phyloP scores from a whole-genome alignment of 371 early-diverging fungal species.

The Dentiscutata heterogama region DNA sequence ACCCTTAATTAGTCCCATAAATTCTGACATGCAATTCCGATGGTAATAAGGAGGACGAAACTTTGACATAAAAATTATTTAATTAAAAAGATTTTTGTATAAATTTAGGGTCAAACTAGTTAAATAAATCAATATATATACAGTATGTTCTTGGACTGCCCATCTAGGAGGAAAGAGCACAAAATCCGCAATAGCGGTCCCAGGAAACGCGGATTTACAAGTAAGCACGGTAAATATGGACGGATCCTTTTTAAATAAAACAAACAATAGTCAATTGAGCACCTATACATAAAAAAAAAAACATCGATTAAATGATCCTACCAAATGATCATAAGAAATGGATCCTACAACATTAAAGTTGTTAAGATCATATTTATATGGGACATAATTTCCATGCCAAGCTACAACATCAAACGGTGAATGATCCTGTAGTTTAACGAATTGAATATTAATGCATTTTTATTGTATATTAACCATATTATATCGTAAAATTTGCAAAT shows the following conservation, averaged over 20 bases:
- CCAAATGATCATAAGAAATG: constrained; percentile 91
- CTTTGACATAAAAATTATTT: constrained; percentile 48
- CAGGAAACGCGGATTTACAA: constrained; percentile 87
- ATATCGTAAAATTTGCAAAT: constrained; percentile 2
- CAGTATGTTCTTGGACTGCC: constrained; percentile 91
- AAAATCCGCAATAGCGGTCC: constrained; percentile 94
- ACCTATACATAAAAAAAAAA: background rate
- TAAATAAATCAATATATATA: constrained; percentile 49
- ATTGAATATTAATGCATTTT: background rate
- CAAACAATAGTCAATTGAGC: too few relatives aligned
- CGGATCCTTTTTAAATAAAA: constrained; percentile 72
- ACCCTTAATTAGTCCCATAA: constrained; percentile 95
- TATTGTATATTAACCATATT: background rate
- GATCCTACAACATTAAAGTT: constrained; percentile 89
- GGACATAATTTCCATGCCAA: constrained; percentile 98
- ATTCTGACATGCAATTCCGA: constrained; percentile 96
- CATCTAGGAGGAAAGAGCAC: constrained; percentile 98
- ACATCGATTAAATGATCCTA: constrained; percentile 51
- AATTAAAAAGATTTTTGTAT: background rate
- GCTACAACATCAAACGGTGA: constrained; percentile 97
- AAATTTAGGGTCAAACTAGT: background rate
- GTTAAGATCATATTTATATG: constrained; percentile 93
- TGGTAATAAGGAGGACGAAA: constrained; percentile 97
- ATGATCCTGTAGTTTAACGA: constrained; percentile 61
- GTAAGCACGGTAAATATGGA: constrained; percentile 97